Conservation (phyloP, 306 rosid species). For the Cucumis melo region DNA sequence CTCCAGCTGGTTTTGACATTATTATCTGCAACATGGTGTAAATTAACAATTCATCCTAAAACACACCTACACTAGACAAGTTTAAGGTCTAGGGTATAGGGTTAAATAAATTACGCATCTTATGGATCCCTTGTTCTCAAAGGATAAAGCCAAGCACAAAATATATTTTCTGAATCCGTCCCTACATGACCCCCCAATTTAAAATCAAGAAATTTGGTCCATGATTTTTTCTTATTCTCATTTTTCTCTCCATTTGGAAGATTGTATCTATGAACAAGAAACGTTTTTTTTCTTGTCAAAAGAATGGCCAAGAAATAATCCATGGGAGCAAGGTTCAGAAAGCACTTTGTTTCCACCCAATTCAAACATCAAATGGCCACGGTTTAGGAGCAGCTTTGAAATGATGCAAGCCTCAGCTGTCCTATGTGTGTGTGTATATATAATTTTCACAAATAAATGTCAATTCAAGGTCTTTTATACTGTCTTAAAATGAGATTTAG, state of each 20-base stretch:
- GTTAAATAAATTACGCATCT: neutral
- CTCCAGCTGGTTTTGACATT: slow-evolving; percentile 92
- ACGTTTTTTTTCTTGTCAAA: too few species aligned
- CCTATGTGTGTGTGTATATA: neutral
- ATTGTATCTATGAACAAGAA: too few species aligned
- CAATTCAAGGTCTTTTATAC: neutral
- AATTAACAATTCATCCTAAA: neutral
- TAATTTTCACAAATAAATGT: neutral
- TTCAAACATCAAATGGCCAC: neutral
- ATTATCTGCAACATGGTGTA: slow-evolving; percentile 42
- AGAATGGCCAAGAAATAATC: too few species aligned
- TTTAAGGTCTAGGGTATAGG: too few species aligned
- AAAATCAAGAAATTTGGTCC: too few species aligned
- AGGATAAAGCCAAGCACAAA: too few species aligned
- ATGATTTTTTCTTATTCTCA: too few species aligned
- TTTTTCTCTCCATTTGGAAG: too few species aligned
- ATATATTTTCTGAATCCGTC: too few species aligned
- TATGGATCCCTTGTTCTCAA: too few species aligned
- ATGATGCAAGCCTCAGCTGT: neutral
- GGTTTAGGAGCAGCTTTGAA: neutral
- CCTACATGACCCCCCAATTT: too few species aligned
- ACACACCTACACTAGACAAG: neutral
- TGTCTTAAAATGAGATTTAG: neutral
- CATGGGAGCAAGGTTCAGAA: neutral
- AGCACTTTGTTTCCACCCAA: neutral